phyloP scores from a whole-genome alignment of 116 monocot genomes.

The Phalaenopsis hybrid region DNA sequence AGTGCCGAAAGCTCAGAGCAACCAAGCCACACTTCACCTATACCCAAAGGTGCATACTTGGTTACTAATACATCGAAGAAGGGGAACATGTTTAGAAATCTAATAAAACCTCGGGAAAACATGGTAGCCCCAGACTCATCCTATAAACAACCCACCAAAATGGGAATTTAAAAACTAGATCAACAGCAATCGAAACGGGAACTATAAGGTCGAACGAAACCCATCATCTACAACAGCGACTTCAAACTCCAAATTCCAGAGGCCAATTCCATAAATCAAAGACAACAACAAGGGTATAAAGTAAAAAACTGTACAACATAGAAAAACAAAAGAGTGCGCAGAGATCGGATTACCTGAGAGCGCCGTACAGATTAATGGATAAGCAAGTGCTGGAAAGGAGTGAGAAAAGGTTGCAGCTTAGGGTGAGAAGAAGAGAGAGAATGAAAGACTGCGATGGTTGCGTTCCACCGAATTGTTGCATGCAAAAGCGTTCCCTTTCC shows the following conservation, averaged over 20 bases:
- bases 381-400: not conserved
- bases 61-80: not conserved
- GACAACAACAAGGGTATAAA: not conserved
- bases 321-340: not conserved
- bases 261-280: not conserved
- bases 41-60: not conserved
- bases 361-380: not conserved
- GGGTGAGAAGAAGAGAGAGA: not conserved
- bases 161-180: not conserved
- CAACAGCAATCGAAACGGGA: not conserved
- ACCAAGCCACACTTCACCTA: not conserved
- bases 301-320: too few species aligned
- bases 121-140: not conserved
- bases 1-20: not conserved
- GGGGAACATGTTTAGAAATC: not conserved
- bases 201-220: not conserved
- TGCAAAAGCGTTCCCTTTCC: not conserved
- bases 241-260: not conserved
- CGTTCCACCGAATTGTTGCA: slow-evolving; percentile 5
- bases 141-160: not conserved
- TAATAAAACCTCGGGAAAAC: not conserved
- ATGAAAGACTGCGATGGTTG: not conserved
- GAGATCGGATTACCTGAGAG: slow-evolving; percentile 3
- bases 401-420: not conserved
- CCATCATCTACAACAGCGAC: not conserved